Evolutionary conservation across 495 filamentous ascomycete genomes (phyloP).

Genomic region (Neurospora sp.): DNA sequence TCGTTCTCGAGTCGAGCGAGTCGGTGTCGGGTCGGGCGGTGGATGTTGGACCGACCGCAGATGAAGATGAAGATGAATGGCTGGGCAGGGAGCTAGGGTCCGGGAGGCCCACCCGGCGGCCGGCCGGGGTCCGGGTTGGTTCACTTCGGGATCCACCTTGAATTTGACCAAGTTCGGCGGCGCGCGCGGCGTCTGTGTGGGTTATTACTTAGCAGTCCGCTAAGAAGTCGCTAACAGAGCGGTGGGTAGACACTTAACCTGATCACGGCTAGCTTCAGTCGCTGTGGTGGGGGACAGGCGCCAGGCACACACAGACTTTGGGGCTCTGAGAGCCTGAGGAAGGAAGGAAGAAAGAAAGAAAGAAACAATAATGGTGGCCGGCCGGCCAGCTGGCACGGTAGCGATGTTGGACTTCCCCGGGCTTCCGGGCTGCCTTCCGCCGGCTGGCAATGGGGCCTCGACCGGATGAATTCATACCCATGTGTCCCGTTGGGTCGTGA

Average conservation of each 20-base stretch:
- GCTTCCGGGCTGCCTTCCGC: neutral
- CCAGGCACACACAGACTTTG: neutral
- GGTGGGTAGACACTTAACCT: neutral
- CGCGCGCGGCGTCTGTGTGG: neutral
- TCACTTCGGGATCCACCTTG: neutral
- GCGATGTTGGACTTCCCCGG: neutral
- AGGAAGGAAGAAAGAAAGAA: neutral
- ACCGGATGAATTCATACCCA: neutral
- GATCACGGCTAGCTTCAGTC: neutral
- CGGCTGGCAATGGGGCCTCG: neutral
- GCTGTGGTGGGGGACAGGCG: neutral
- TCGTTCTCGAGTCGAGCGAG: neutral
- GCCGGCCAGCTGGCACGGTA: neutral
- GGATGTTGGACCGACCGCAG: neutral
- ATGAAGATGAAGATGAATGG: neutral
- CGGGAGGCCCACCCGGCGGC: neutral
- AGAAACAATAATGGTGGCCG: neutral
- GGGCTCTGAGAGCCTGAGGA: neutral
- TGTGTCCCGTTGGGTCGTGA: neutral
- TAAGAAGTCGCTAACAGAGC: neutral
- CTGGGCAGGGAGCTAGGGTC: neutral
- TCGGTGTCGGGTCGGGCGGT: neutral
- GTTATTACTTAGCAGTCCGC: neutral
- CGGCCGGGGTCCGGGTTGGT: neutral
- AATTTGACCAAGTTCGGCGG: neutral